These are phyloP conservation scores for Penstemon davidsonii DNA, from an alignment of 257 asterid species.

Conservation along the genomic window DNA sequence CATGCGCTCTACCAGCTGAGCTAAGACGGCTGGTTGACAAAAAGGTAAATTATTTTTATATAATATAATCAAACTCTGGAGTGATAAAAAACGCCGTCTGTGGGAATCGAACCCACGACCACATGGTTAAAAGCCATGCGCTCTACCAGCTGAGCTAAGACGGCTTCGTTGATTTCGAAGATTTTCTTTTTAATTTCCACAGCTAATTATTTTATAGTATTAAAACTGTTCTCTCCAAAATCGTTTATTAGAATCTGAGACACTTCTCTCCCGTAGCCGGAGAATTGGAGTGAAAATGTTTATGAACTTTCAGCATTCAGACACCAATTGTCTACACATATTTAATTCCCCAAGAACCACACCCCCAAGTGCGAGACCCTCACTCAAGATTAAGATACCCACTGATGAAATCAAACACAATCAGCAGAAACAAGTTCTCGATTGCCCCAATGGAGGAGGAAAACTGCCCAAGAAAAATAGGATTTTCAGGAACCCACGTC, in stretches of 20 bases:
- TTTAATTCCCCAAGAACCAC: slow-evolving; percentile 42
- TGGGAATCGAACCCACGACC: slow-evolving; percentile 99
- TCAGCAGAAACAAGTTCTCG: slow-evolving; percentile 35
- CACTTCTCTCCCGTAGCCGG: too few species aligned
- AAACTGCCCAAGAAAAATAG: slow-evolving; percentile 27
- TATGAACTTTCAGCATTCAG: slow-evolving; percentile 56
- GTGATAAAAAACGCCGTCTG: slow-evolving; percentile 36
- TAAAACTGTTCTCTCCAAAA: too few species aligned
- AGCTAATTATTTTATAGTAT: too few species aligned
- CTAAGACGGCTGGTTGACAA: slow-evolving; percentile 58
- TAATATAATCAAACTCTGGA: too few species aligned
- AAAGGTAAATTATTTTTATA: too few species aligned
- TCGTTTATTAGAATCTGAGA: too few species aligned
- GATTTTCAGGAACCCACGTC: slow-evolving; percentile 28
- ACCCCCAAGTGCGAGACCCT: slow-evolving; percentile 40
- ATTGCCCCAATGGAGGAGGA: slow-evolving; percentile 17
- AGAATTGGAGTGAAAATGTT: slow-evolving; percentile 40
- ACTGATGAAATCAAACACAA: slow-evolving; percentile 32
- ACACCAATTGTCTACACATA: slow-evolving; percentile 50
- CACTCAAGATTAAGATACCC: slow-evolving; percentile 37
- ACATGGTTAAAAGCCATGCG: slow-evolving; percentile 99
- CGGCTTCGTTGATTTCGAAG: slow-evolving; percentile 33
- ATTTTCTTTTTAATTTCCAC: too few species aligned
- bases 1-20: slow-evolving; percentile 99
- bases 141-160: slow-evolving; percentile 98